A percentile compares a stretch with the other conserved stretches of the same genome.
Conservation (phyloP, 768 basidiomycete genomes). For the Mycena amicta region DNA sequence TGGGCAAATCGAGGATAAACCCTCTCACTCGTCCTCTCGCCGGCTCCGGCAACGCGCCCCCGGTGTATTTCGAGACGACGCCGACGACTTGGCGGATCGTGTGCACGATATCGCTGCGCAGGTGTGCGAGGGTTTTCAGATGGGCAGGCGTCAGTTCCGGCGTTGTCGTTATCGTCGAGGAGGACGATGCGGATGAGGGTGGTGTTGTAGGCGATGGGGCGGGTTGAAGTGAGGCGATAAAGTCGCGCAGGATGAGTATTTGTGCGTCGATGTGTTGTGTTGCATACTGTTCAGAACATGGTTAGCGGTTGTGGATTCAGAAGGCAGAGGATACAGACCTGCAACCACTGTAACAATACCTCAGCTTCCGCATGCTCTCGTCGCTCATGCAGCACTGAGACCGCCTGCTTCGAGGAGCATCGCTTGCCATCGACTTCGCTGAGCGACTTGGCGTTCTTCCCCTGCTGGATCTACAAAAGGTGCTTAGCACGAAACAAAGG, state of each 20-base stretch:
- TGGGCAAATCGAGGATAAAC: conserved; percentile 78
- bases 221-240: conserved; percentile 72
- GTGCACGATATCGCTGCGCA: conserved; percentile 82
- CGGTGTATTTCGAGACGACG: conserved; percentile 83
- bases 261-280: conserved; percentile 87
- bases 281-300: conserved; percentile 60
- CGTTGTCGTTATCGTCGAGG: conserved; percentile 36
- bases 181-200: conserved; percentile 17
- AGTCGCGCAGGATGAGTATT: conserved; percentile 80
- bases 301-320: conserved; percentile 23
- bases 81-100: conserved; percentile 90
- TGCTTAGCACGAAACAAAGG: background rate
- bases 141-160: conserved; percentile 40
- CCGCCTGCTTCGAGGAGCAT: conserved; percentile 87
- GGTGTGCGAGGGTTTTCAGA: conserved; percentile 68
- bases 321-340: conserved; percentile 50
- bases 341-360: conserved; percentile 89
- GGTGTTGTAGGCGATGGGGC: conserved; percentile 42
- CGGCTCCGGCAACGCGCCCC: conserved; percentile 83
- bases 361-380: conserved; percentile 84
- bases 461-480: conserved; percentile 17
- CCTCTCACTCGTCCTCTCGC: conserved; percentile 72
- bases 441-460: conserved; percentile 57
- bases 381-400: conserved; percentile 83
- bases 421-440: conserved; percentile 84